Conservation (phyloP, 2,329 filamentous ascomycete genomes). For the Cladophialophora chaetospira region DNA sequence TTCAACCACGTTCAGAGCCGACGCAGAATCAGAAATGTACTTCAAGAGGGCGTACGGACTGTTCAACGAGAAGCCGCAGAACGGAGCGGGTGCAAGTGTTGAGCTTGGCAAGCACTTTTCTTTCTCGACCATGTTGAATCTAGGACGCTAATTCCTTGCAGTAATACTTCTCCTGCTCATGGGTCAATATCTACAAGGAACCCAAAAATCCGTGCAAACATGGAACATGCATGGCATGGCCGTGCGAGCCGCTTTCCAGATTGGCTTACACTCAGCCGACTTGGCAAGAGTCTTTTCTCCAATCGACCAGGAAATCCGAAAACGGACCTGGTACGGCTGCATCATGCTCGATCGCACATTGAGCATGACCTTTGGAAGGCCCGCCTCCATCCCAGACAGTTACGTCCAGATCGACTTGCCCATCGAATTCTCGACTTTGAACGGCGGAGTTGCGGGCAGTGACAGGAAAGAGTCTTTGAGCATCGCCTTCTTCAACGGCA, state of each 20-base stretch:
- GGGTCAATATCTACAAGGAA: conserved; percentile 57
- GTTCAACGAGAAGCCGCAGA: conserved; percentile 46
- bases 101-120: conserved; percentile 44
- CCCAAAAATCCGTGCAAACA: conserved; percentile 55
- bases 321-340: conserved; percentile 55
- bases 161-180: conserved; percentile 55
- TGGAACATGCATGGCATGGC: conserved; percentile 59
- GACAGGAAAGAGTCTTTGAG: conserved; percentile 4
- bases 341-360: conserved; percentile 50
- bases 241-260: conserved; percentile 53
- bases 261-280: conserved; percentile 54
- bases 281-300: conserved; percentile 41
- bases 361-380: conserved; percentile 57
- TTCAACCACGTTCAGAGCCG: conserved; percentile 40
- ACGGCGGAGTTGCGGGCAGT: neutral
- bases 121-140: neutral
- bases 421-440: neutral
- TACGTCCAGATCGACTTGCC: conserved; percentile 47
- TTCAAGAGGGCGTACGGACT: conserved; percentile 49
- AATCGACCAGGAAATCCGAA: conserved; percentile 51
- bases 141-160: conserved; percentile 19
- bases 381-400: conserved; percentile 49
- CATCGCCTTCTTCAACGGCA: conserved; percentile 7
- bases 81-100: conserved; percentile 47
- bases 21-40: conserved; percentile 48